Base-by-base conservation (phyloP, 306 rosid genomes). In the Hippophae gyantsensis region DNA sequence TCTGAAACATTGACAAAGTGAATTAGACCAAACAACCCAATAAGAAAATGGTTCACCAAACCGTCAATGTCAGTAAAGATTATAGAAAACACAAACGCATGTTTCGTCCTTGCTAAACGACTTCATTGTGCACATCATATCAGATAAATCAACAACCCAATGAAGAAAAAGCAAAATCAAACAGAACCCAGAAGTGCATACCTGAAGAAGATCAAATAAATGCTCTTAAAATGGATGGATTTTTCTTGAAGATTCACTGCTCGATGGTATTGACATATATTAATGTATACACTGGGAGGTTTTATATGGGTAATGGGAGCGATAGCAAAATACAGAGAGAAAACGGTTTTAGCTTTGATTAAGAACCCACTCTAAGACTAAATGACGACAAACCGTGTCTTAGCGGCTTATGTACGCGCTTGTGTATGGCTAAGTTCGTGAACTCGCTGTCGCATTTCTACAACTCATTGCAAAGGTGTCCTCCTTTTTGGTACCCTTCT, bases 301-400 rank as follows among this genome's bases (percentile, higher is more conserved):
- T 47, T 62, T 51, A 56, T 62, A 7, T 71, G 56, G 65, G 85
- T 18, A 18, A 18, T 18, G 76, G 79, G 69, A 79, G 69, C 79
- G 49, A 60, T 79, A 79, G 89, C 87, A 89, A 83, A 66, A 82
- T 69, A 70, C 42, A 10, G 60, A 58, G 46, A 23, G 6, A 53
- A 54, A 62, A 43, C 56, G 41, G 63, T 54, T 43, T 8, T 48
- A 69, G 58, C 56, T 13, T 38, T 47, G 66, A 66, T 32, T 32
- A 32, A 32, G 38, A 32, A 57, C 72, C 60, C 81, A 72, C 77
- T 64, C 40, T 52, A 14, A 38, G 46, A 59, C 14, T 61, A 67
- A 7, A 52, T 26, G 54, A 43, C 8, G 61, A 62, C 78, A 55
- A 55, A 42, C 44, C 25, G 45, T 23, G 3, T 26, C 58, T 41